A percentile compares a stretch with the other conserved stretches of the same genome.
Conservation (phyloP, 208 protist species). For the Spongospora subterranea region DNA sequence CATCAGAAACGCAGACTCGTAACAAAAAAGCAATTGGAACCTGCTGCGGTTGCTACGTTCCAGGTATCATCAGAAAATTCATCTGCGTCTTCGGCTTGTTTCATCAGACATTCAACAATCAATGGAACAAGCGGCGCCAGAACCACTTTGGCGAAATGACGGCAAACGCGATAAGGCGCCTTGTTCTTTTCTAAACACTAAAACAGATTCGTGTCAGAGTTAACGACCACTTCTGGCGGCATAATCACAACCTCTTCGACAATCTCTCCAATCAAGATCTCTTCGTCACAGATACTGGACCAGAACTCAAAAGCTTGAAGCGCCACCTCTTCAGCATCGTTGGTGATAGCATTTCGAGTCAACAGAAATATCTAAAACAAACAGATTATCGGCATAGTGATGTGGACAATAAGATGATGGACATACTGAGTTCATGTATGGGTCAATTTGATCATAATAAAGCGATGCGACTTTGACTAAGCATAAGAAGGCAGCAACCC, state of each 20-base stretch:
- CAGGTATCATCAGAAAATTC: constrained; percentile 84
- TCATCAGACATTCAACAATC: constrained; percentile 82
- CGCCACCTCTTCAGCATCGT: constrained; percentile 81
- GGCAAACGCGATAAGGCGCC: constrained; percentile 50
- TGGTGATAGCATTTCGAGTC: constrained; percentile 85
- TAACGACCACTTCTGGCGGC: not conserved
- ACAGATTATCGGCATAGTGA: not conserved
- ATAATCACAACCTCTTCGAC: constrained; percentile 48
- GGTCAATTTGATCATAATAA: constrained; percentile 37
- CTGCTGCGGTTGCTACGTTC: constrained; percentile 89
- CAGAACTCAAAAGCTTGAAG: constrained; percentile 96
- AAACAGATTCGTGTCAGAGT: not conserved
- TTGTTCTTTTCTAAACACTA: constrained; percentile 38
- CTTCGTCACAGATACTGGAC: constrained; percentile 92
- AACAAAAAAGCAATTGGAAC: constrained; percentile 86
- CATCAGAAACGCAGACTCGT: constrained; percentile 70
- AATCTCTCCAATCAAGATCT: constrained; percentile 72
- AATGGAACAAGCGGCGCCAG: constrained; percentile 83
- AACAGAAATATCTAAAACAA: constrained; percentile 76
- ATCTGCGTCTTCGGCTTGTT: constrained; percentile 83
- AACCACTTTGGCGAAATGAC: constrained; percentile 84
- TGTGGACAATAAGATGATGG: not conserved
- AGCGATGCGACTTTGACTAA: constrained; percentile 69
- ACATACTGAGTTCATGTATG: not conserved
- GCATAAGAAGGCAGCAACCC: constrained; percentile 86